Evolutionary conservation across 768 basidiomycete species (phyloP), one percentile per base, ranked within the genome.

Genomic region (Xanthoconium stramineum): DNA sequence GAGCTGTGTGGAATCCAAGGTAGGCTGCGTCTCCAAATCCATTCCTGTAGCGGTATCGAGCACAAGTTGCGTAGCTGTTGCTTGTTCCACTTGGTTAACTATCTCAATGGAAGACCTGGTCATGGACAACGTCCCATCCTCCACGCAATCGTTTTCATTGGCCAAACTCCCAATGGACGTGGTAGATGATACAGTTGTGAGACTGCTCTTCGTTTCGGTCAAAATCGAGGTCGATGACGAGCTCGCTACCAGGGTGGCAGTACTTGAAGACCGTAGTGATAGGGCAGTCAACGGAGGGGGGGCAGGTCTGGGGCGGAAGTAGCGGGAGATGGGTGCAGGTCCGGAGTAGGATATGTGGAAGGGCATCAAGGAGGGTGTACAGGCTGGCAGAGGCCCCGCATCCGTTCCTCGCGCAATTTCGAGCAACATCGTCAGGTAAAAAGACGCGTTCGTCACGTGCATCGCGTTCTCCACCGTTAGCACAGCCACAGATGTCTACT

Each of bases 271-370:
- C 11, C 30, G 60, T 6, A 35, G 30, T 19, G 53, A 56, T 20
- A 58, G 19, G 45, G 38, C 19, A 14, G 35, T 61, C 24, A 58
- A 46, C 12, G 65, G 57, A 19, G 65, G 36, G 5, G 69, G 68
- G n/a, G 64, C 66, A 4, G 75, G 69, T 52, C 78, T 78, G 50
- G 85, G 76, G 44, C 78, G 80, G 69, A 93, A 84, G 69, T 85
- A 94, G 6, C 86, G 85, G 5, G 86, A 86, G 17, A 93, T 75
- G 6, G 85, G 83, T 1, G 91, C 90, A 19, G 79, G 78, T 0
- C 91, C 91, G 11, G 79, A 75, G 69, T 91, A 83, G 13, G 77
- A 71, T 46, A 93, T 84, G 61, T 87, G 83, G 59, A 94, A 94
- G 6, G 91, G 91, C 88, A 94, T 91, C 32, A 94, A 78, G 65